Base-by-base conservation (phyloP, 805 yeast genomes). In the Ogataea trehalophila region DNA sequence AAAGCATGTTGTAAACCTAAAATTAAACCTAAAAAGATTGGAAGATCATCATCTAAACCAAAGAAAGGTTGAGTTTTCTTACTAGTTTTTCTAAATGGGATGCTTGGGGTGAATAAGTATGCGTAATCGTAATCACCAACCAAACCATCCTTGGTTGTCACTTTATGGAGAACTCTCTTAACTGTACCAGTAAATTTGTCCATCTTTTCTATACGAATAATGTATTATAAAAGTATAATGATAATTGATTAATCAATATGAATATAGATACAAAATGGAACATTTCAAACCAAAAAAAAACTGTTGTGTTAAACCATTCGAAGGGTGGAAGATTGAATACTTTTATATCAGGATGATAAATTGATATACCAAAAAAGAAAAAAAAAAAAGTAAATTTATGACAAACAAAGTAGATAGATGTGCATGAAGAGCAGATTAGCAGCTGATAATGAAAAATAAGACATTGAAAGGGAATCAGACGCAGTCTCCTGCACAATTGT, bases 41-140 rank as follows among this genome's bases (percentile, higher is more conserved):
- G 97, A 80, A 91, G 82, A 1, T 82, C 87, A 39, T 83, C 79
- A 62, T 89, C 73, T 43, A 90, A 67, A 5, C 94, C 89, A 58
- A 89, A 91, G 67, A 90, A 90, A 0, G 96, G 95, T 58, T 85
- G 89, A 2, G 79, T 69, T 45, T 76, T 77, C 23, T 70, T 66
- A 53, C 61, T 66, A 56, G 62, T 70, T 41, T 67, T 65, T 39
- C 73, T 45, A 68, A 86, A 89, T 1, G 97, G 96, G 46, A 90
- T 58, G 22, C 78, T 76, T 8, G 97, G 97, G 2, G 85, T 78
- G 74, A 90, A 89, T 34, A 90, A 75, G 55, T 81, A 83, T 18
- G 74, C 79, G 58, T 90, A 90, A 70, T 90, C 89, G 60, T 88
- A 87, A 60, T 87, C 92, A 35, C 97, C 97, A n/a, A 90, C 57